phyloP scores from a whole-genome alignment of 805 yeast genomes.

The Ogataea polymorpha region DNA sequence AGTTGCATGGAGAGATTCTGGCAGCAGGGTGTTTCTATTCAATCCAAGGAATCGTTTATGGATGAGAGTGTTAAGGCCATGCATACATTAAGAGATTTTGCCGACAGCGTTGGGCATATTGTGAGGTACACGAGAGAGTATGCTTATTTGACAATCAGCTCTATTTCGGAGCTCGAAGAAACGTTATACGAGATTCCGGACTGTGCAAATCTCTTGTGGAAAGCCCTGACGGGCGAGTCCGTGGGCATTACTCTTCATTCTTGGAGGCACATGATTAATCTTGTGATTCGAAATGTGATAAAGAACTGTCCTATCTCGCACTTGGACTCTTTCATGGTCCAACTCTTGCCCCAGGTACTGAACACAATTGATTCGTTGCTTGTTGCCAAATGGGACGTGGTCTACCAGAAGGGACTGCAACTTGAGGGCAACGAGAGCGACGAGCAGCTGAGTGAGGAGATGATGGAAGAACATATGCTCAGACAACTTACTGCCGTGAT shows the following conservation, averaged over 20 bases:
- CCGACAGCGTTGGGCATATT: slow-evolving; percentile 95
- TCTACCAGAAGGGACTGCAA: slow-evolving; percentile 54
- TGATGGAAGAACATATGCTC: slow-evolving; percentile 94
- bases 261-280: slow-evolving; percentile 94
- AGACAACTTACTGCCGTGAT: slow-evolving; percentile 92
- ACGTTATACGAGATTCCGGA: slow-evolving; percentile 84
- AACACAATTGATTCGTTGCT: slow-evolving; percentile 71
- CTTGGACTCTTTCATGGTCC: slow-evolving; percentile 67
- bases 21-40: slow-evolving; percentile 97
- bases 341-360: slow-evolving; percentile 75
- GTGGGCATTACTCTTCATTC: slow-evolving; percentile 90
- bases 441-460: slow-evolving; percentile 88
- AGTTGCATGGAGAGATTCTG: slow-evolving; percentile 93
- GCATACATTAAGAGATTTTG: slow-evolving; percentile 91
- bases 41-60: slow-evolving; percentile 88
- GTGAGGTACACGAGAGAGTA: slow-evolving; percentile 94
- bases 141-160: slow-evolving; percentile 84
- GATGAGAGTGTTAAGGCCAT: slow-evolving; percentile 94
- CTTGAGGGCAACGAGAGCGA: slow-evolving; percentile 59
- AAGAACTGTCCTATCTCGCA: slow-evolving; percentile 80
- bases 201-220: slow-evolving; percentile 73
- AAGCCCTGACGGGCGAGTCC: slow-evolving; percentile 79
- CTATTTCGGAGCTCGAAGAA: slow-evolving; percentile 85
- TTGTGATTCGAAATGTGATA: slow-evolving; percentile 81
- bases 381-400: slow-evolving; percentile 71